Percentiles rank a stretch among this genome's conserved stretches.
These are phyloP conservation scores for Hymenotorrendiella dingleyae DNA, from an alignment of 2,329 filamentous ascomycete species.

Conservation along the genomic window DNA sequence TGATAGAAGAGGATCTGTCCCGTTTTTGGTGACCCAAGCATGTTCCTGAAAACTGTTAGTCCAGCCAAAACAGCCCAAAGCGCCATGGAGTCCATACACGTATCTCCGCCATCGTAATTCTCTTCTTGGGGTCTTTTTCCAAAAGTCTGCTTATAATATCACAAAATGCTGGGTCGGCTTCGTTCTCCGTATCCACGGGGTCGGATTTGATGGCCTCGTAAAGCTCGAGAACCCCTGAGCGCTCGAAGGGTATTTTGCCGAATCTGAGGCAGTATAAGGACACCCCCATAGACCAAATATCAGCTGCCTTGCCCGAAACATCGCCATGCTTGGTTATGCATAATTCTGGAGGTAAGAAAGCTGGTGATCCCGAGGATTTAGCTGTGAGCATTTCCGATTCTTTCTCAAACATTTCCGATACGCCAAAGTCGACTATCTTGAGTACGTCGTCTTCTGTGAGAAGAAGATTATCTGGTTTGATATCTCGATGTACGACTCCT, in stretches of 20 bases:
- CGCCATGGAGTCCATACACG: slow-evolving; percentile 53
- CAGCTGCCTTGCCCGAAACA: slow-evolving; percentile 81
- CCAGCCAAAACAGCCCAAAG: slow-evolving; percentile 2
- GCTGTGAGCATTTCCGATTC: slow-evolving; percentile 79
- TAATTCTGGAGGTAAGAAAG: slow-evolving; percentile 88
- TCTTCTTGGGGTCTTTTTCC: slow-evolving; percentile 76
- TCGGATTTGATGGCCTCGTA: slow-evolving; percentile 83
- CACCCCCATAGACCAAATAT: slow-evolving; percentile 98
- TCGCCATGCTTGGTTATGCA: slow-evolving; percentile 82
- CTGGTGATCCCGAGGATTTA: slow-evolving; percentile 90
- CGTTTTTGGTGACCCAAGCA: slow-evolving; percentile 83
- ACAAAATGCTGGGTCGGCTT: slow-evolving; percentile 61
- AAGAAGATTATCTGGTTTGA: slow-evolving; percentile 95
- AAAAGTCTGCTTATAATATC: slow-evolving; percentile 70
- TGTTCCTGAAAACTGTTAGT: slow-evolving; percentile 59
- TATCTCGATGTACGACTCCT: slow-evolving; percentile 91
- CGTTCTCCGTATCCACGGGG: slow-evolving; percentile 52
- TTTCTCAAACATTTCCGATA: slow-evolving; percentile 97
- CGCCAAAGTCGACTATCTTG: slow-evolving; percentile 97
- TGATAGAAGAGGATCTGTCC: slow-evolving; percentile 70
- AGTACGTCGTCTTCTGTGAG: slow-evolving; percentile 87
- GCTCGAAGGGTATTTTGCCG: slow-evolving; percentile 80
- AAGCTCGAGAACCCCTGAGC: slow-evolving; percentile 72
- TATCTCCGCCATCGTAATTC: slow-evolving; percentile 77
- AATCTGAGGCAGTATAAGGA: slow-evolving; percentile 91